phyloP scores from a whole-genome alignment of 2,329 filamentous ascomycete genomes.

The Fusarium sp. region DNA sequence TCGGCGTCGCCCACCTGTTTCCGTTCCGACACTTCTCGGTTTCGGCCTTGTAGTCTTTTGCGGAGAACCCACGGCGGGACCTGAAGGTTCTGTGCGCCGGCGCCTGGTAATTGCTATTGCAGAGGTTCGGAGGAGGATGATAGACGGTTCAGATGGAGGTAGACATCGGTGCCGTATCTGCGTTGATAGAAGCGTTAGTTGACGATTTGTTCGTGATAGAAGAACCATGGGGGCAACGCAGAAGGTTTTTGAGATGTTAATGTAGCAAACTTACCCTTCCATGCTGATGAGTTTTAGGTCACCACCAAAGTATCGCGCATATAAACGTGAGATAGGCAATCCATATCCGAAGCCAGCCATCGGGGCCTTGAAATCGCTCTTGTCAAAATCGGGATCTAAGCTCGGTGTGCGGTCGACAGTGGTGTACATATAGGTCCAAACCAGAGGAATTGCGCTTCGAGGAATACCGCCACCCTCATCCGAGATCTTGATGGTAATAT shows the following conservation, averaged over 20 bases:
- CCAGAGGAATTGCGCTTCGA: conserved; percentile 89
- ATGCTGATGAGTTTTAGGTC: conserved; percentile 98
- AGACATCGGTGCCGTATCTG: conserved; percentile 98
- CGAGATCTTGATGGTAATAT: conserved; percentile 98
- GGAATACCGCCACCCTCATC: conserved; percentile 98
- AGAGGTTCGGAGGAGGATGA: conserved; percentile 96
- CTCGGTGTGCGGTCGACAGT: conserved; percentile 96
- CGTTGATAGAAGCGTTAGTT: conserved; percentile 29
- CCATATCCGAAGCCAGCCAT: conserved; percentile 99
- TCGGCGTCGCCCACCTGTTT: conserved; percentile 92
- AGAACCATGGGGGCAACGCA: background rate
- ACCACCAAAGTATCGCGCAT: conserved; percentile 96
- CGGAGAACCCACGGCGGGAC: conserved; percentile 60
- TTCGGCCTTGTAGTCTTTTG: conserved; percentile 73
- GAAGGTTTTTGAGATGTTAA: conserved; percentile 5
- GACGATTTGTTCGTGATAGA: conserved; percentile 11
- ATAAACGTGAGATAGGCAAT: conserved; percentile 91
- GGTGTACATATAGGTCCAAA: conserved; percentile 99
- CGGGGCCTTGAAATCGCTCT: conserved; percentile 98
- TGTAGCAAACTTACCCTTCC: conserved; percentile 81
- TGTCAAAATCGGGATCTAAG: conserved; percentile 97
- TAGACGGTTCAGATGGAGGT: conserved; percentile 95
- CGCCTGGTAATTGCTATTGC: conserved; percentile 84
- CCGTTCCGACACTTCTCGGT: conserved; percentile 82
- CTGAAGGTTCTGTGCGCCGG: conserved; percentile 52